Conservation (phyloP, 208 protist genomes). For the Porcisia hertigi region DNA sequence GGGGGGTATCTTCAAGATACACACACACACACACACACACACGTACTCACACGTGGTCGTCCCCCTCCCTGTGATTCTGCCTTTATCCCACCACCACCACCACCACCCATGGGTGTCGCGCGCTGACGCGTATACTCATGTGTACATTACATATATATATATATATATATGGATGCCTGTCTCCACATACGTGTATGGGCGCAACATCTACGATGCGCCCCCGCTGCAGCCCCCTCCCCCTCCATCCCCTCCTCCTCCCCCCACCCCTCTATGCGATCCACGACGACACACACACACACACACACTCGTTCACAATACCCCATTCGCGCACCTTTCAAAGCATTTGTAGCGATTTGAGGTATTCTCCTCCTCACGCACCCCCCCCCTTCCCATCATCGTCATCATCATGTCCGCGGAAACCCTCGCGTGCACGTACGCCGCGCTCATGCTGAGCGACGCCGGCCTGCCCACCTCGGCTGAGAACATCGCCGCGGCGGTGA, state of each 20-base stretch:
- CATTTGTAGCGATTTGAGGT: not conserved
- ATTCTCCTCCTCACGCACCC: too few relatives aligned
- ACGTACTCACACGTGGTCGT: not conserved
- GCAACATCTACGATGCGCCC: not conserved
- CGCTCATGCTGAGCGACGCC: constrained; percentile 77
- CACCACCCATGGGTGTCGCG: too few relatives aligned
- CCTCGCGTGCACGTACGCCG: constrained; percentile 87
- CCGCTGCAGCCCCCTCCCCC: not conserved
- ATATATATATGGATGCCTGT: too few relatives aligned
- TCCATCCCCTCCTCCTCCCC: not conserved
- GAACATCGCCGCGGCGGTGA: constrained; percentile 67
- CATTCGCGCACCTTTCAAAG: not conserved
- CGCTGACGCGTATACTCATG: too few relatives aligned
- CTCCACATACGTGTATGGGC: not conserved
- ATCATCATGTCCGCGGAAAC: constrained; percentile 60
- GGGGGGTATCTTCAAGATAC: too few relatives aligned
- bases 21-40: too few relatives aligned
- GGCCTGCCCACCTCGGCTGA: constrained; percentile 72
- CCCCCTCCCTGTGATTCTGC: too few relatives aligned
- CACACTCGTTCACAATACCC: too few relatives aligned
- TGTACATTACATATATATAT: too few relatives aligned
- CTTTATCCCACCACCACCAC: too few relatives aligned
- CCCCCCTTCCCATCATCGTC: not conserved
- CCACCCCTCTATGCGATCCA: not conserved
- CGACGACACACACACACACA: not conserved